These are phyloP conservation scores for Tritrichomonas foetus DNA, from an alignment of 208 protist species.

Conservation along the genomic window DNA sequence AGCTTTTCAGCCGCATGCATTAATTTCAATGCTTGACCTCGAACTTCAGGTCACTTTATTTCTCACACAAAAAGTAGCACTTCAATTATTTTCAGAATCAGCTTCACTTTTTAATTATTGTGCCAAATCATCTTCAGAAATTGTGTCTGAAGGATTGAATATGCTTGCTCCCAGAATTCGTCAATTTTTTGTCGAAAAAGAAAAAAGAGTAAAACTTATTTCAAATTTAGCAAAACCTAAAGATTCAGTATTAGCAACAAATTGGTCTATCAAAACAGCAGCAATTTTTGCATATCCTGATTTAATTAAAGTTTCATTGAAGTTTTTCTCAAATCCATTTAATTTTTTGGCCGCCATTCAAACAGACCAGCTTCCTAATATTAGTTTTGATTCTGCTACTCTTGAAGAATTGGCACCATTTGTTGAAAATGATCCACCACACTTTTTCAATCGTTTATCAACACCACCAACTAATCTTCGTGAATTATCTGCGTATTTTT, in stretches of 20 bases:
- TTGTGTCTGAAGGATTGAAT: slow-evolving; percentile 7
- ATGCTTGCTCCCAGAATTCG: not conserved
- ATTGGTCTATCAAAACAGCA: not conserved
- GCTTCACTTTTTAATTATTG: not conserved
- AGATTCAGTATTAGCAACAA: not conserved
- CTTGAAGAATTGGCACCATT: not conserved
- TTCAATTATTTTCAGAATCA: not conserved
- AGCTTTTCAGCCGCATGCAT: not conserved
- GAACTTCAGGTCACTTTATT: slow-evolving; percentile 14
- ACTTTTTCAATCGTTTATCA: not conserved
- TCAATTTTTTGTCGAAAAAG: not conserved
- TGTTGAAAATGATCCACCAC: not conserved
- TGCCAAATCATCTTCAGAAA: not conserved
- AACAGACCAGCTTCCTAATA: not conserved
- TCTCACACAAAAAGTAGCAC: not conserved
- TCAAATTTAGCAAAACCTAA: not conserved
- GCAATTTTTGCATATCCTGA: slow-evolving; percentile 29
- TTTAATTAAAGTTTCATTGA: not conserved
- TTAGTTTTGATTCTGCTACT: not conserved
- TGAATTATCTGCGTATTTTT: not conserved
- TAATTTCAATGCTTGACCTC: not conserved
- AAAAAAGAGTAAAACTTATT: not conserved
- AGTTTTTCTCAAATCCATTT: not conserved
- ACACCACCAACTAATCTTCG: not conserved
- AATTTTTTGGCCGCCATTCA: not conserved